Evolutionary conservation across 2,329 filamentous ascomycete species (phyloP).

Genomic region (Sporothrix inflata): DNA sequence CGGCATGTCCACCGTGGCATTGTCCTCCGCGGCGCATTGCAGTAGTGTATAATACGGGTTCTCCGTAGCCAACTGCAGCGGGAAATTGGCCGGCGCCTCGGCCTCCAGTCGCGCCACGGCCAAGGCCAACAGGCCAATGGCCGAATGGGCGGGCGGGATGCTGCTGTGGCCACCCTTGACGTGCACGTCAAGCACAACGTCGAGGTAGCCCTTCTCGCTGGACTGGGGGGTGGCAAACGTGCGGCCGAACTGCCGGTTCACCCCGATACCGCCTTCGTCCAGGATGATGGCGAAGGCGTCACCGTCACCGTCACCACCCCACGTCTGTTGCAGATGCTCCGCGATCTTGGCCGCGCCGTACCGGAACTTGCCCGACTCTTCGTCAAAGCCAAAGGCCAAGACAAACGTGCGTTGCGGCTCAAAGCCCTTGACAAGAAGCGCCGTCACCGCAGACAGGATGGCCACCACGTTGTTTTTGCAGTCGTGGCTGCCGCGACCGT

Average conservation of each 20-base stretch:
- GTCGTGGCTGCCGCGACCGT: not conserved
- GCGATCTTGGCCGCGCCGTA: not conserved
- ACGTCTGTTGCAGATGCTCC: not conserved
- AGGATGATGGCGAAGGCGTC: not conserved
- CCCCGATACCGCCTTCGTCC: not conserved
- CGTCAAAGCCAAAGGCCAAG: not conserved
- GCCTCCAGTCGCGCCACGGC: not conserved
- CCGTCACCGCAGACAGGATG: not conserved
- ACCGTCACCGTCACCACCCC: not conserved
- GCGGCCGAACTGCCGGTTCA: slow-evolving; percentile 1
- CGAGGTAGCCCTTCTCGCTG: slow-evolving; percentile 6
- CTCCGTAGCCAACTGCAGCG: not conserved
- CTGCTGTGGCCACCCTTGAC: slow-evolving; percentile 10
- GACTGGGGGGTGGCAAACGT: not conserved
- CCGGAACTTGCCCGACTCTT: not conserved
- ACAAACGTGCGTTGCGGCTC: not conserved
- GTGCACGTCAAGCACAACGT: not conserved
- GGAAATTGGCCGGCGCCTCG: not conserved
- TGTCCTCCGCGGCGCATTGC: not conserved
- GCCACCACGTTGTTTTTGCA: not conserved
- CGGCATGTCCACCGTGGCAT: not conserved
- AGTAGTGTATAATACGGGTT: not conserved
- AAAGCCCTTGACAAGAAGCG: not conserved
- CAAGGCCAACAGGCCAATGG: not conserved
- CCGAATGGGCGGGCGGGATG: not conserved